These are phyloP conservation scores for Leccinum subgranulosum DNA, from an alignment of 768 basidiomycete genomes.

Conservation along the genomic window DNA sequence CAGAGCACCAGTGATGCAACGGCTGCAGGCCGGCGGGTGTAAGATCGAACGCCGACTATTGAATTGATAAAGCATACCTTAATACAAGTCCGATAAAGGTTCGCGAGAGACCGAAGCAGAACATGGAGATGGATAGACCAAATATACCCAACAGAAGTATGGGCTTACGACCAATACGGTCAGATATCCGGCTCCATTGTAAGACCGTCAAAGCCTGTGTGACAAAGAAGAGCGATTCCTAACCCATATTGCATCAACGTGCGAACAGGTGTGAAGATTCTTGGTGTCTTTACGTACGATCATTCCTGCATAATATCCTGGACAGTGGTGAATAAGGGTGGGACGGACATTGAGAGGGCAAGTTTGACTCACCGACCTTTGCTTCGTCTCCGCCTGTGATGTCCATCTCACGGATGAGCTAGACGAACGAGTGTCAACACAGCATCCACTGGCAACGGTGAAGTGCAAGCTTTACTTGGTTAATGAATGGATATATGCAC, in stretches of 20 bases:
- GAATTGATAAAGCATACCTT: conserved; percentile 39
- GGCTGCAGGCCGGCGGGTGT: conserved; percentile 26
- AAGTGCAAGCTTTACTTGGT: background rate
- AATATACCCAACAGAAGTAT: conserved; percentile 41
- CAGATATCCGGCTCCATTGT: conserved; percentile 48
- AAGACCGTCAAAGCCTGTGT: conserved; percentile 38
- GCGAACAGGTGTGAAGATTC: no score
- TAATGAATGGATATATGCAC: no score
- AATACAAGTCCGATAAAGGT: conserved; percentile 55
- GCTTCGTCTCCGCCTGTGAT: no score
- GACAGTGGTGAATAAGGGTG: no score
- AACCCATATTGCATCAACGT: background rate
- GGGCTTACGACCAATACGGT: conserved; percentile 47
- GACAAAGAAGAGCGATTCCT: conserved; percentile 48
- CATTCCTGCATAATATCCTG: no score
- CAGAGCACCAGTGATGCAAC: conserved; percentile 63
- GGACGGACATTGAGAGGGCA: no score
- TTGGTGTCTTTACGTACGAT: no score
- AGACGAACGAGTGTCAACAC: background rate
- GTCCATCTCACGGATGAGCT: no score
- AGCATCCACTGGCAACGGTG: no score
- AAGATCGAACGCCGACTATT: conserved; percentile 1
- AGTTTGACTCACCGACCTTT: no score
- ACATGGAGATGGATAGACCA: conserved; percentile 48
- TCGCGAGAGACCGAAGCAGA: conserved; percentile 60